Evolutionary conservation across 495 filamentous ascomycete species (phyloP).

Genomic region (Sphaerosporella brunnea): DNA sequence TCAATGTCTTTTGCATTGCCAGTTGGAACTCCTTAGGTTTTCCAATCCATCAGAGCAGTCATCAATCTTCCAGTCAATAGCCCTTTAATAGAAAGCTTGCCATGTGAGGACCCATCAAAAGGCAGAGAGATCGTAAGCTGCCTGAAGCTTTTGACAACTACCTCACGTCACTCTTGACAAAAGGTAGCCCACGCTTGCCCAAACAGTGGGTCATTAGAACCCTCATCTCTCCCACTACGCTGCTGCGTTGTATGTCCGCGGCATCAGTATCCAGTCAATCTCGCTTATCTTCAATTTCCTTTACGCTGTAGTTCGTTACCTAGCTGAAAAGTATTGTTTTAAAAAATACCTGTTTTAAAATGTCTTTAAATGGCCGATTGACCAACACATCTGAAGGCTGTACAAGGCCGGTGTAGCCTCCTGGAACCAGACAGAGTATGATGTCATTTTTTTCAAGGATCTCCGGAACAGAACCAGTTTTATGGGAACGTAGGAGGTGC

Average conservation of each 20-base stretch:
- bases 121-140: slow-evolving; percentile 1
- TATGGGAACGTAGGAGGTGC: no score
- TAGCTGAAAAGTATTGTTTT: no score
- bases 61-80: neutral
- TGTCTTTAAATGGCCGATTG: no score
- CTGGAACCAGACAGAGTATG: neutral
- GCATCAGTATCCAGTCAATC: neutral
- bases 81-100: slow-evolving; percentile 9
- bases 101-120: neutral
- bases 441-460: neutral
- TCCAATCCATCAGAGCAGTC: neutral
- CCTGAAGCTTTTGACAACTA: neutral
- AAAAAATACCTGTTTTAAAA: neutral
- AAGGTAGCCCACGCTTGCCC: slow-evolving; percentile 8
- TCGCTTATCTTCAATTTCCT: slow-evolving; percentile 3
- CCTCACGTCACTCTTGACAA: neutral
- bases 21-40: neutral
- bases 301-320: no score
- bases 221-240: no score
- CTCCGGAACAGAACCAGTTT: no score
- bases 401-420: slow-evolving; percentile 3
- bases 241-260: neutral
- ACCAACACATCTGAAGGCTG: slow-evolving; percentile 7
- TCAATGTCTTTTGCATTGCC: neutral
- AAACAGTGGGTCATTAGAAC: slow-evolving; percentile 3